Evolutionary conservation across 306 rosid species (phyloP).

Genomic region (Carpinus viminea): DNA sequence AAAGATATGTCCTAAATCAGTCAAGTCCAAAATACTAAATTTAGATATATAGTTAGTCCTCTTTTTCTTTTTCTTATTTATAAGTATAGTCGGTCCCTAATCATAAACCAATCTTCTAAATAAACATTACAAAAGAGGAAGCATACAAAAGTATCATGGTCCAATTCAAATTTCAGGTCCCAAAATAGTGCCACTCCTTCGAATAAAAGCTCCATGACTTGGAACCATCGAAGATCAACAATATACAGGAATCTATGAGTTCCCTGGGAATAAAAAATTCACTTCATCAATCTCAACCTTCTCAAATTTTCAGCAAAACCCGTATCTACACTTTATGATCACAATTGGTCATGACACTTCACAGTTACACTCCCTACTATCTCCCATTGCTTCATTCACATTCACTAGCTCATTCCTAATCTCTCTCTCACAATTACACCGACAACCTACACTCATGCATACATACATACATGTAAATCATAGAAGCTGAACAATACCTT

Average conservation of each 20-base stretch:
- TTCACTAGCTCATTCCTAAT: too few species aligned
- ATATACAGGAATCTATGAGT: neutral
- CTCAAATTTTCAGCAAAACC: neutral
- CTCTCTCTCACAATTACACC: neutral
- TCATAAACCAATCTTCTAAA: neutral
- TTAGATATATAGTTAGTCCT: neutral
- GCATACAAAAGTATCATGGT: neutral
- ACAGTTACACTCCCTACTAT: too few species aligned
- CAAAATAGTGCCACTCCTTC: neutral
- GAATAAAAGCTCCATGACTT: neutral
- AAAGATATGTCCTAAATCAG: neutral
- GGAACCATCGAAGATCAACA: neutral
- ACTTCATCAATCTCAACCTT: neutral
- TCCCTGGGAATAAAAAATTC: neutral
- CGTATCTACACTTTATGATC: neutral
- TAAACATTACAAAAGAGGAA: neutral
- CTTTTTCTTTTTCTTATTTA: neutral
- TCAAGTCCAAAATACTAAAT: neutral
- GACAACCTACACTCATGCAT: neutral
- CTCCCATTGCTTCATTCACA: too few species aligned
- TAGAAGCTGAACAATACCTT: conserved; percentile 44
- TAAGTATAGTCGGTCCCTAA: neutral
- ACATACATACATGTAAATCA: neutral
- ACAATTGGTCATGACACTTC: neutral
- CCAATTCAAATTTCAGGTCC: neutral